These are phyloP conservation scores for Fragaria vesca DNA, from an alignment of 306 rosid genomes.

Conservation along the genomic window DNA sequence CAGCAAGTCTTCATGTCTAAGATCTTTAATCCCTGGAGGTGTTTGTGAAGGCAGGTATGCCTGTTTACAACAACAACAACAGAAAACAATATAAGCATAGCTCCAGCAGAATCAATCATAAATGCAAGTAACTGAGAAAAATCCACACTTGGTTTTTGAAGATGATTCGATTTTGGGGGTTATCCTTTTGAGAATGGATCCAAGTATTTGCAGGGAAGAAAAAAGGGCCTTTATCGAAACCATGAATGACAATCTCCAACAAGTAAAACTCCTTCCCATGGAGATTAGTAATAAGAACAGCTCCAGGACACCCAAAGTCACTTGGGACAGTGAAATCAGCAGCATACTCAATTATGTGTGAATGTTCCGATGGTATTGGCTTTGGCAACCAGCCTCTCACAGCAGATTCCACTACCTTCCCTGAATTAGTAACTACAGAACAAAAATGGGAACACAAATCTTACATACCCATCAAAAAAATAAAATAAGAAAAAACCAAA, in stretches of 20 bases:
- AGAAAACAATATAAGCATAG: slow-evolving; percentile 2
- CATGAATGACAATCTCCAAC: slow-evolving; percentile 63
- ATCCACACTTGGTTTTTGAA: slow-evolving; percentile 70
- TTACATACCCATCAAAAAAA: not conserved
- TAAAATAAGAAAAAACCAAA: not conserved
- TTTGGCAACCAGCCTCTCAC: slow-evolving; percentile 82
- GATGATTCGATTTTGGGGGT: slow-evolving; percentile 70
- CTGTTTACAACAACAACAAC: slow-evolving; percentile 30
- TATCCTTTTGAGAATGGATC: slow-evolving; percentile 74
- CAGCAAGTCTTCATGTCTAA: slow-evolving; percentile 62
- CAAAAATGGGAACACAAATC: not conserved
- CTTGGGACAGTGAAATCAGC: slow-evolving; percentile 60
- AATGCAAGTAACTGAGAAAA: not conserved
- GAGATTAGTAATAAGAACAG: slow-evolving; percentile 72
- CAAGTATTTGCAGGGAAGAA: slow-evolving; percentile 90
- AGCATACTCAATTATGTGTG: slow-evolving; percentile 59
- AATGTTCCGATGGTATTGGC: slow-evolving; percentile 41
- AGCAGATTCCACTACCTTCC: slow-evolving; percentile 48
- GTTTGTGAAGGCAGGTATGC: slow-evolving; percentile 82
- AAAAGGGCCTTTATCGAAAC: slow-evolving; percentile 64
- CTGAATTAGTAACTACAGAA: slow-evolving; percentile 60
- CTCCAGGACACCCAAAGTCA: slow-evolving; percentile 77
- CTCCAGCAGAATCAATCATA: not conserved
- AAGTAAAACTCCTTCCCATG: slow-evolving; percentile 77
- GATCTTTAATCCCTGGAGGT: slow-evolving; percentile 78